phyloP scores from a whole-genome alignment of 805 yeast species.

The Saccharomycopsis sp. region DNA sequence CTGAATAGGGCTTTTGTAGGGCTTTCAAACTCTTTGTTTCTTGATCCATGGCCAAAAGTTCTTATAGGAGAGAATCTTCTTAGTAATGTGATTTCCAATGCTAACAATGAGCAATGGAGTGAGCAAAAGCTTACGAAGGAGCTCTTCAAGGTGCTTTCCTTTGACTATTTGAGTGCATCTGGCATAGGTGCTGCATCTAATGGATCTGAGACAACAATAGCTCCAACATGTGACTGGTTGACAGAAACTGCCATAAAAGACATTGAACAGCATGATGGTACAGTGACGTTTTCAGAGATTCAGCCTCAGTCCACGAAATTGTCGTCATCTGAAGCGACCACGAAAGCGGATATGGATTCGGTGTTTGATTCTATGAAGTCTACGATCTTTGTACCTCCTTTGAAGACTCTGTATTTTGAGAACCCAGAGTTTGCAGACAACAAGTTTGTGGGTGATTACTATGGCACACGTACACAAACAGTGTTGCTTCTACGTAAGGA shows the following conservation, averaged over 20 bases:
- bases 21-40: constrained; percentile 60
- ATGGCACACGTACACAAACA: constrained; percentile 88
- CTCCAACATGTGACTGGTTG: neutral
- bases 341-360: constrained; percentile 17
- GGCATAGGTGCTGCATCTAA: constrained; percentile 14
- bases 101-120: constrained; percentile 21
- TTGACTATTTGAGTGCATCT: constrained; percentile 31
- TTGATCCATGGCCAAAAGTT: constrained; percentile 74
- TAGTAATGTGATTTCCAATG: constrained; percentile 27
- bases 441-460: constrained; percentile 45
- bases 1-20: constrained; percentile 39
- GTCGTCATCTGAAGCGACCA: neutral
- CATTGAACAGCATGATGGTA: neutral
- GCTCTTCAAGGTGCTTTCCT: constrained; percentile 51
- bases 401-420: constrained; percentile 29
- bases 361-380: constrained; percentile 41
- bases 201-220: neutral
- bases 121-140: constrained; percentile 36
- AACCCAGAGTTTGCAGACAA: constrained; percentile 23
- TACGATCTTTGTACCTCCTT: constrained; percentile 70
- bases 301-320: neutral
- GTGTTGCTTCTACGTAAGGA: constrained; percentile 51
- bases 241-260: neutral
- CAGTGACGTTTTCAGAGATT: neutral
- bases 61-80: constrained; percentile 44